Evolutionary conservation across 192 early-diverging fungal species (phyloP).

Genomic region (Umbelopsis sp.): DNA sequence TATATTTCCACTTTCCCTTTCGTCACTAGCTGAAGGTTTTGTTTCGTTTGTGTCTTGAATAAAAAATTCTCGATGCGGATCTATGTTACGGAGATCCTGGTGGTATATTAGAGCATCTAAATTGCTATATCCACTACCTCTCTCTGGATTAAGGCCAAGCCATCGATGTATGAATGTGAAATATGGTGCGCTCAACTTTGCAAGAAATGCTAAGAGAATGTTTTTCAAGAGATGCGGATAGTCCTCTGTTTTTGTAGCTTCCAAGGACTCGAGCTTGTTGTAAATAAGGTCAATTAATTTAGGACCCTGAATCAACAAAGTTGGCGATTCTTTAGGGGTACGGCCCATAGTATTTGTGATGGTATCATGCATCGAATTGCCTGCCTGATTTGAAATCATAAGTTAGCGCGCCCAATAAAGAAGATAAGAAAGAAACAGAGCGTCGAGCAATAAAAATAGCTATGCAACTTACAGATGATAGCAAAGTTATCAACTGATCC

Average conservation of each 20-base stretch:
- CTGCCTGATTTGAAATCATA: too few relatives aligned
- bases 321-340: too few relatives aligned
- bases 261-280: not conserved
- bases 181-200: not conserved
- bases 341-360: too few relatives aligned
- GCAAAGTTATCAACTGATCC: not conserved
- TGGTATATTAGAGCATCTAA: not conserved
- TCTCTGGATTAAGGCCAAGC: not conserved
- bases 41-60: not conserved
- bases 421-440: too few relatives aligned
- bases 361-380: too few relatives aligned
- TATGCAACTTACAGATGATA: not conserved
- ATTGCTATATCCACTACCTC: not conserved
- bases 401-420: too few relatives aligned
- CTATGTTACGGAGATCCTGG: not conserved
- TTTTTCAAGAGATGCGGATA: not conserved
- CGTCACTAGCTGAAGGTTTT: not conserved
- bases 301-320: not conserved
- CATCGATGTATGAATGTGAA: conserved; percentile 7
- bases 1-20: not conserved
- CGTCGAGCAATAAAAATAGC: too few relatives aligned
- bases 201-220: not conserved
- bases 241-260: not conserved
- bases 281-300: conserved; percentile 9
- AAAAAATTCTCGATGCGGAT: conserved; percentile 9